A percentile compares a stretch with the other conserved stretches of the same genome.
These are phyloP conservation scores for Pyronema domesticum DNA, from an alignment of 495 filamentous ascomycete genomes.

Conservation along the genomic window DNA sequence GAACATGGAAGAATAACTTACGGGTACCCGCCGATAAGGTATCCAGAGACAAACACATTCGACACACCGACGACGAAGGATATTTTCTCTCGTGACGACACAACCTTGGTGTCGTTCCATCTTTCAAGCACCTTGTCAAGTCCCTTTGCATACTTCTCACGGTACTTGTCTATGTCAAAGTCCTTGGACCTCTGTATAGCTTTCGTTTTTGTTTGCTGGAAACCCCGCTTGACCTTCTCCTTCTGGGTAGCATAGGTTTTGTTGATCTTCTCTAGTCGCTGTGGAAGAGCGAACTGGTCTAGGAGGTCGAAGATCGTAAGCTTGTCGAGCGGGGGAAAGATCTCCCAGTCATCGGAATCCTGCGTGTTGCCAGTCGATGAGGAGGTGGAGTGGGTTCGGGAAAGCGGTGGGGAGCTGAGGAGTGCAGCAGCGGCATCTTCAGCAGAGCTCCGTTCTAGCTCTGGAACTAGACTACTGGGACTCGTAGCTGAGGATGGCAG, in stretches of 20 bases:
- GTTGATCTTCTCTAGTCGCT: slow-evolving; percentile 64
- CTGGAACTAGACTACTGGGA: neutral
- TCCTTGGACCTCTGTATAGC: slow-evolving; percentile 42
- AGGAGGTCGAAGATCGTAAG: slow-evolving; percentile 82
- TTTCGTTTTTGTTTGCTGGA: slow-evolving; percentile 32
- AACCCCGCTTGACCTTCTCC: slow-evolving; percentile 46
- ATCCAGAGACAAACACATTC: slow-evolving; percentile 92
- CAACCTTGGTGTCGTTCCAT: slow-evolving; percentile 76
- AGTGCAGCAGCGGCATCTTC: slow-evolving; percentile 9
- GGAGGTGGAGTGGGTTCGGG: slow-evolving; percentile 7
- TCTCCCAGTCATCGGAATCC: slow-evolving; percentile 56
- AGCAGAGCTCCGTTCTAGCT: slow-evolving; percentile 8
- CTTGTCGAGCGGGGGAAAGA: slow-evolving; percentile 73
- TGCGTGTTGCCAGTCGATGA: slow-evolving; percentile 12
- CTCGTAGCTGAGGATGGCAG: neutral
- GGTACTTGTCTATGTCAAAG: slow-evolving; percentile 81
- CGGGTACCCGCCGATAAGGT: slow-evolving; percentile 72
- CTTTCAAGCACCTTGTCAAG: slow-evolving; percentile 71
- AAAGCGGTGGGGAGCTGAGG: slow-evolving; percentile 9
- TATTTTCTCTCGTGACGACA: slow-evolving; percentile 81
- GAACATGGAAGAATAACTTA: slow-evolving; percentile 7
- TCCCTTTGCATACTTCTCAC: slow-evolving; percentile 62
- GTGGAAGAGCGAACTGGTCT: slow-evolving; percentile 79
- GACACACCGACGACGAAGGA: slow-evolving; percentile 91
- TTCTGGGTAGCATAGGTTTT: slow-evolving; percentile 60